Evolutionary conservation across 148 eudicot species (phyloP).

Genomic region (Chenopodium formosanum): DNA sequence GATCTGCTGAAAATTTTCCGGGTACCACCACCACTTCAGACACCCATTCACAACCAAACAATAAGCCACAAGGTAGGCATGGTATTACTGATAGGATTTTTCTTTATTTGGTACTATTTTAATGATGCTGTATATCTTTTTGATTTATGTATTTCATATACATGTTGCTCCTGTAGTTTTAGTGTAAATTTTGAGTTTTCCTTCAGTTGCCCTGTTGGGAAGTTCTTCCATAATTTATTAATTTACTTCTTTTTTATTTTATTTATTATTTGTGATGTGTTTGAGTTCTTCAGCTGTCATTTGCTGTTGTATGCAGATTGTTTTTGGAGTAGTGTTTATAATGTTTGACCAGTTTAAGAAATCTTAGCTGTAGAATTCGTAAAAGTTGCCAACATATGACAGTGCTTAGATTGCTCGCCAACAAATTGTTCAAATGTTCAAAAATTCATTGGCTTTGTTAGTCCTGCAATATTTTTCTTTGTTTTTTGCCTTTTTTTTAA

Average conservation of each 20-base stretch:
- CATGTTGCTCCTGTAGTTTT: not conserved
- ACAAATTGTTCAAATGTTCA: not conserved
- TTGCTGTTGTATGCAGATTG: not conserved
- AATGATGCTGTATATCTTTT: not conserved
- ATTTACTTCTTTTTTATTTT: no score
- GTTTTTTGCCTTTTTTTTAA: not conserved
- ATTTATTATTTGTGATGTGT: no score
- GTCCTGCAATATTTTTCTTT: not conserved
- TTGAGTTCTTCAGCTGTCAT: not conserved
- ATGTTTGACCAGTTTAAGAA: not conserved
- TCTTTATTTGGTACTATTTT: not conserved
- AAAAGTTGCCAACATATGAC: not conserved
- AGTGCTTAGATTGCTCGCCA: not conserved
- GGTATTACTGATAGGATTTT: not conserved
- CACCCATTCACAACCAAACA: constrained; percentile 30
- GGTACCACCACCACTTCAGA: constrained; percentile 34
- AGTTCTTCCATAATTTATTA: no score
- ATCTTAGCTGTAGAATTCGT: not conserved
- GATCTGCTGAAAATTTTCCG: constrained; percentile 36
- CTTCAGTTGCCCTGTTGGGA: not conserved
- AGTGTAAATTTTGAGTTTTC: not conserved
- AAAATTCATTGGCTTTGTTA: not conserved
- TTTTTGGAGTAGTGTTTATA: not conserved
- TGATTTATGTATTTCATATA: not conserved
- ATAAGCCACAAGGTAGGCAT: constrained; percentile 34